Evolutionary conservation across 176 grass and related monocot genomes (phyloP), one percentile per base, ranked within the genome.

Genomic region (Rhynchospora pubera): DNA sequence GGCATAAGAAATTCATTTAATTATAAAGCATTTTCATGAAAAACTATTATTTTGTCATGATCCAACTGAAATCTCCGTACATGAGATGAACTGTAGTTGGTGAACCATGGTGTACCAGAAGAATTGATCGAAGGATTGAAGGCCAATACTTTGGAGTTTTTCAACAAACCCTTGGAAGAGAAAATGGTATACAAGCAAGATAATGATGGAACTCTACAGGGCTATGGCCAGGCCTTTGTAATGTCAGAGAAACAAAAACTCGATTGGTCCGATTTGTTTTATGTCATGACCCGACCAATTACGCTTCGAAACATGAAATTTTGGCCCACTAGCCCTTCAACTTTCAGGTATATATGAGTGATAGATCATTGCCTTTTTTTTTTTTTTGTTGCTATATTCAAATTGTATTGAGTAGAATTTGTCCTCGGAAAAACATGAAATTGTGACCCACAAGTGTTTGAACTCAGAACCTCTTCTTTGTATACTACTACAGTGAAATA

Each of bases 151-250:
- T 46, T 72, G 2, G 14, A 79, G 42, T 90, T 93, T 43, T 90
- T 93, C 5, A 73, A 88, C 59, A 86, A 88, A 32, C 72, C 84
- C 0, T 69, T 87, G 0, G 63, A 91, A 21, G 70, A 86, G 71
- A 93, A 93, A 77, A 74, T 43, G 83, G 14, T 22, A 5, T 86
- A 84, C 10, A 86, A 86, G 22, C 65, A 73, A 21, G 39, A 14
- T 24, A 70, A 85, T 7, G 77, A 53, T 13, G 71, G 85, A 83
- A 55, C 83, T 18, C 9, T 87, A 14, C 83, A 94, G 84, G 87
- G 89, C 18, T 94, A 91, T 50, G 90, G 87, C 10, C 89, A 91
- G 51, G 47, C 58, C 2, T 91, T 86, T 63, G 89, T 90, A 47
- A 24, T 65, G 3, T 90, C 90, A 0, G 26, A 85, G 0, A 84